A percentile compares a stretch with the other conserved stretches of the same genome.
Evolutionary conservation across 352 stramenopile species (phyloP).

Genomic region (Pythium monospermum): DNA sequence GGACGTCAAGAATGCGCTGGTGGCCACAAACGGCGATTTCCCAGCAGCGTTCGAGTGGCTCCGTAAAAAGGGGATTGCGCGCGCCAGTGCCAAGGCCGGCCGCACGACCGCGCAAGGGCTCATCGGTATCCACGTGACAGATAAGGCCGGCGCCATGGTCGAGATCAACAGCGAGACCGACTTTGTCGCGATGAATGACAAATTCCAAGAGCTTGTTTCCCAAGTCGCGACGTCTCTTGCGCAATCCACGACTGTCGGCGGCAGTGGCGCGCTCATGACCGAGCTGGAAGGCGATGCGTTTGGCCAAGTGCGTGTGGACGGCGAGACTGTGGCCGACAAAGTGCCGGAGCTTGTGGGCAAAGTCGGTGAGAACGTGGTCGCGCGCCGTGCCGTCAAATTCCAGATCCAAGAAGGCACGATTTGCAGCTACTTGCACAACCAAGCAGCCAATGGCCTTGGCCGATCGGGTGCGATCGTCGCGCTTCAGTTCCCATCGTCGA

Average conservation of each 20-base stretch:
- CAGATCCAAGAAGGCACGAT: slow-evolving; percentile 62
- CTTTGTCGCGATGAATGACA: slow-evolving; percentile 92
- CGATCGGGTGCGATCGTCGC: slow-evolving; percentile 89
- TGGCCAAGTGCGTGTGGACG: slow-evolving; percentile 41
- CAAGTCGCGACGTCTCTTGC: slow-evolving; percentile 45
- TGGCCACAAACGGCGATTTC: slow-evolving; percentile 75
- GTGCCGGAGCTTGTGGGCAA: slow-evolving; percentile 78
- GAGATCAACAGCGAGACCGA: slow-evolving; percentile 95
- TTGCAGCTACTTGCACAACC: slow-evolving; percentile 85
- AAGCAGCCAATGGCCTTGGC: slow-evolving; percentile 56
- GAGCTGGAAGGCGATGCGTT: slow-evolving; percentile 38
- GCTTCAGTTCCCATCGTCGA: slow-evolving; percentile 61
- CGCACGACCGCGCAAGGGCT: slow-evolving; percentile 76
- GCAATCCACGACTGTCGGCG: slow-evolving; percentile 15
- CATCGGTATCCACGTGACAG: slow-evolving; percentile 65
- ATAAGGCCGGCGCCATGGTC: slow-evolving; percentile 81
- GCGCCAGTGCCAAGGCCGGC: slow-evolving; percentile 71
- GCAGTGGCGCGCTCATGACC: slow-evolving; percentile 23
- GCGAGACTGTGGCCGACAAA: slow-evolving; percentile 55
- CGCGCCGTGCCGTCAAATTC: slow-evolving; percentile 68
- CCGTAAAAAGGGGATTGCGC: slow-evolving; percentile 83
- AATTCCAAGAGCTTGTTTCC: slow-evolving; percentile 78
- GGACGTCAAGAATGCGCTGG: slow-evolving; percentile 87
- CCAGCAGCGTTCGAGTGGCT: slow-evolving; percentile 85
- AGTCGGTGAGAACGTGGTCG: slow-evolving; percentile 86